These are phyloP conservation scores for Boletellus emodensis DNA, from an alignment of 768 basidiomycete species.

Conservation along the genomic window DNA sequence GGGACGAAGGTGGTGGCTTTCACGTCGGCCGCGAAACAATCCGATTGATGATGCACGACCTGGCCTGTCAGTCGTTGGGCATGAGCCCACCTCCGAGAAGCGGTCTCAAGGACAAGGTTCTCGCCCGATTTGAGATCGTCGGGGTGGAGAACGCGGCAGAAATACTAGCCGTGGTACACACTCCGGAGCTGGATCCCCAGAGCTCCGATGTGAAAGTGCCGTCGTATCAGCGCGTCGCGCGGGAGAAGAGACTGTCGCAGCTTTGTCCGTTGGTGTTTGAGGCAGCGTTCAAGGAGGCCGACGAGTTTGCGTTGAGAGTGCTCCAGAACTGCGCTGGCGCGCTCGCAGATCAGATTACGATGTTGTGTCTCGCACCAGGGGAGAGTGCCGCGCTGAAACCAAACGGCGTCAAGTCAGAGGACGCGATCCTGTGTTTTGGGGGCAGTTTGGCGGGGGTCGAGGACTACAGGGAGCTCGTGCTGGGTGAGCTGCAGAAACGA, in stretches of 20 bases:
- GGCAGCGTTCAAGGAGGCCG: constrained; percentile 66
- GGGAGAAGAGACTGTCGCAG: constrained; percentile 73
- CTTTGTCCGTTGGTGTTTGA: constrained; percentile 75
- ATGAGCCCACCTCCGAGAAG: constrained; percentile 17
- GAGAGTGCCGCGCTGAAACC: constrained; percentile 31
- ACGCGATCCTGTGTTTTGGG: constrained; percentile 69
- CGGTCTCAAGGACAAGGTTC: constrained; percentile 43
- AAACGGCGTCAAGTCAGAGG: constrained; percentile 45
- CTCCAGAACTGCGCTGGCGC: constrained; percentile 47
- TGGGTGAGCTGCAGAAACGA: constrained; percentile 51
- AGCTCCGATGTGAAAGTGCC: constrained; percentile 19
- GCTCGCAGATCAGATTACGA: constrained; percentile 57
- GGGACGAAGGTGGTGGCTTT: constrained; percentile 82
- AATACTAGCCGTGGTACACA: constrained; percentile 60
- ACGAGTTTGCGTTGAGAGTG: constrained; percentile 61
- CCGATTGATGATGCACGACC: constrained; percentile 58
- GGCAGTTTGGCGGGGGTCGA: constrained; percentile 71
- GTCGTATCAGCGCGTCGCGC: constrained; percentile 33
- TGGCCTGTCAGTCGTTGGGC: constrained; percentile 46
- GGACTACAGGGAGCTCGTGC: constrained; percentile 49
- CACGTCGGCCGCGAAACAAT: constrained; percentile 74
- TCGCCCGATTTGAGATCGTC: constrained; percentile 52
- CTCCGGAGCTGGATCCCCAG: constrained; percentile 47
- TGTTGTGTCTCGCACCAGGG: constrained; percentile 40
- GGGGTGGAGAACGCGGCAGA: constrained; percentile 49